Base-by-base conservation (phyloP, 768 basidiomycete genomes). In the Kwoniella bestiolae region DNA sequence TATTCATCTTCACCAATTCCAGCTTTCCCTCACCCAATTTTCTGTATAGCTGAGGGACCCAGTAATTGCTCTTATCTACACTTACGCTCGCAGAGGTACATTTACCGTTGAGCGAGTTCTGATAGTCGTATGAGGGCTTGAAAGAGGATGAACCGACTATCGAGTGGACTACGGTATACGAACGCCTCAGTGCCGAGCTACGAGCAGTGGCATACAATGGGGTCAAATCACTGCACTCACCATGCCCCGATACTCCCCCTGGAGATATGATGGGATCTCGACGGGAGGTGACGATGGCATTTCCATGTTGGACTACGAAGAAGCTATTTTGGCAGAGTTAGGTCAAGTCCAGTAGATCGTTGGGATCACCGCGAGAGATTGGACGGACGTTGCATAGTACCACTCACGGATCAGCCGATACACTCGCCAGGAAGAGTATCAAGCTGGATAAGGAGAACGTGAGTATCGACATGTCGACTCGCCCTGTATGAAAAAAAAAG, bases 51-150 rank as follows among this genome's bases (percentile, higher is more conserved):
- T 76, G 74, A 58, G 80, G 76, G 1, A 62, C 66, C 82, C 82
- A 82, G 67, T 82, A 83, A 57, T 77, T 75, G 53, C 73, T 76
- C 73, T 76, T 74, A 69, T 83, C 82, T 45, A 79, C 74, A 11
- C 65, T 66, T 34, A 82, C 63, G 46, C 64, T 68, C 3, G 73
- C 70, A 4, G 74, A 70, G 8, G 70, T 71, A 44, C 74, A 66
- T 25, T 58, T 60, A 64, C 12, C 5, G 46, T 65, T 28, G 68
- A 51, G 35, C 11, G 59, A 57, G 14, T 57, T 57, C 11, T 41
- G 29, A 28, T 57, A 32, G 9, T 46, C 45, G 29, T 59, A 66
- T 29, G 25, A 1, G 8, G 65, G 60, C 18, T 34, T 44, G 53
- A 75, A 75, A 11, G 68, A 60, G 5, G 56, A 56, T n/a, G 60